These are phyloP conservation scores for Garcia nutans DNA, from an alignment of 345 rosid species.

Conservation along the genomic window DNA sequence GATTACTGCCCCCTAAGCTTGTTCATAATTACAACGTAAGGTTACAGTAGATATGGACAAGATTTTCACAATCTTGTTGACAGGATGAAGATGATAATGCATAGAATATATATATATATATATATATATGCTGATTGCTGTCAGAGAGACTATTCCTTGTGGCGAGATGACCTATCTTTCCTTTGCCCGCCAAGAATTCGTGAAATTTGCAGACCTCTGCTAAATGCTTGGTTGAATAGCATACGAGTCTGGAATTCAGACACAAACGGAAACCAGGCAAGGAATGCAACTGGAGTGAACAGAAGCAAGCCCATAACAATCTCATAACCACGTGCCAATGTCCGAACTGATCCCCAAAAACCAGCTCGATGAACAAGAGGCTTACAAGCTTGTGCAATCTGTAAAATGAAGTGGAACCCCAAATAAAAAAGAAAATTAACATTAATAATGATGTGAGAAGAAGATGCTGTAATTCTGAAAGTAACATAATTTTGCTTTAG, in stretches of 20 bases:
- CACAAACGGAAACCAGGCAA: conserved; percentile 98
- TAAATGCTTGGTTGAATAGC: conserved; percentile 99
- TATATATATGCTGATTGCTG: background rate
- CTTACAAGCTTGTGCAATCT: conserved; percentile 97
- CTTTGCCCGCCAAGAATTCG: conserved; percentile 95
- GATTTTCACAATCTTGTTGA: background rate
- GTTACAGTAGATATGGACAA: background rate
- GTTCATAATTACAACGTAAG: conserved; percentile 5
- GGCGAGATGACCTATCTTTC: conserved; percentile 74
- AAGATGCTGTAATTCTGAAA: background rate
- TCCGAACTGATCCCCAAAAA: conserved; percentile 86
- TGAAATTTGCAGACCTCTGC: conserved; percentile 98
- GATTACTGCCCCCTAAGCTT: background rate
- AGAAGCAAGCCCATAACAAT: conserved; percentile 86
- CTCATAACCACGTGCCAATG: conserved; percentile 95
- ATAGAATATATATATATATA: background rate
- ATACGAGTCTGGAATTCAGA: conserved; percentile 98
- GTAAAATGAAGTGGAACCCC: conserved; percentile 1
- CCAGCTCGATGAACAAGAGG: conserved; percentile 69
- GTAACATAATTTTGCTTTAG: background rate
- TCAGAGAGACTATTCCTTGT: conserved; percentile 50
- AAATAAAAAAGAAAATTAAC: background rate
- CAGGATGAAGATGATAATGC: background rate
- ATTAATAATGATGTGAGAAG: background rate
- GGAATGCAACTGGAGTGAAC: conserved; percentile 96